These are phyloP conservation scores for Mycena polygramma DNA, from an alignment of 768 basidiomycete genomes.

Conservation along the genomic window DNA sequence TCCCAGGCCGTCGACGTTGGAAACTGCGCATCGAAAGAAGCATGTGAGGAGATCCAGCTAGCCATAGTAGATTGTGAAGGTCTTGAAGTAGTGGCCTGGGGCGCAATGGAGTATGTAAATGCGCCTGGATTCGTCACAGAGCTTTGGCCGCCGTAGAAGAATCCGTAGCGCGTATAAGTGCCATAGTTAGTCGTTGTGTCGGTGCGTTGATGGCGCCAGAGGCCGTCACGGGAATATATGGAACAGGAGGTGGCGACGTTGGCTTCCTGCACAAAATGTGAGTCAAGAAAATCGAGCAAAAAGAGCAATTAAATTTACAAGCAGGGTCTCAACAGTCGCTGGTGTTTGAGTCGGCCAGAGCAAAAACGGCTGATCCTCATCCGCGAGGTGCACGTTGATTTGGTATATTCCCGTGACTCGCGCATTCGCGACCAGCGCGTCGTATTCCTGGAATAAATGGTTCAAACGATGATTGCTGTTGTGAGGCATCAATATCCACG, in stretches of 20 bases:
- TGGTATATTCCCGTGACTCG: slow-evolving; percentile 8
- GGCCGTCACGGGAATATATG: not conserved
- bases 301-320: not conserved
- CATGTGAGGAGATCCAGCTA: not conserved
- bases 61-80: slow-evolving; percentile 4
- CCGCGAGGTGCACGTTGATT: slow-evolving; percentile 1
- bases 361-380: slow-evolving; percentile 1
- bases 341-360: slow-evolving; percentile 16
- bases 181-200: not conserved
- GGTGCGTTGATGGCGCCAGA: slow-evolving; percentile 13
- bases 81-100: not conserved
- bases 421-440: not conserved
- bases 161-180: not conserved
- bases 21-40: slow-evolving; percentile 6
- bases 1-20: slow-evolving; percentile 11
- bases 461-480: not conserved
- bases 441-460: not conserved
- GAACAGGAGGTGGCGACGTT: slow-evolving; percentile 17
- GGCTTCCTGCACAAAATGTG: slow-evolving; percentile 1
- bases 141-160: slow-evolving; percentile 11
- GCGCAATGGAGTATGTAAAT: slow-evolving; percentile 1
- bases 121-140: not conserved
- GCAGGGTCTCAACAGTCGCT: slow-evolving; percentile 5
- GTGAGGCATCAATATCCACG: not conserved
- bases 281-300: not conserved